Percentiles rank a stretch among this genome's conserved stretches.
Evolutionary conservation across 768 basidiomycete species (phyloP).

Genomic region (Tricholoma bakamatsutake): DNA sequence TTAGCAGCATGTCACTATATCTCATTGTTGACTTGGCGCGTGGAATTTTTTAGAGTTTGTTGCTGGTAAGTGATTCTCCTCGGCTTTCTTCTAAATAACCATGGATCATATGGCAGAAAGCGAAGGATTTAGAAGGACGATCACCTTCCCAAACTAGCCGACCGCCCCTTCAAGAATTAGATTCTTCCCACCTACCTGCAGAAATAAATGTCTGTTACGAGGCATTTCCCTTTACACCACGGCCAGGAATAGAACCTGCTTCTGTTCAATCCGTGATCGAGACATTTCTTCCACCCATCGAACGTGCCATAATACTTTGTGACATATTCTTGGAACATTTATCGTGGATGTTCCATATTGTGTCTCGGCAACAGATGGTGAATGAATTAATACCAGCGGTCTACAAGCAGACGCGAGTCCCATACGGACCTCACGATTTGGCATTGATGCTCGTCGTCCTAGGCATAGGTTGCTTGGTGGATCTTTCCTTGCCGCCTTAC

Average conservation of each 20-base stretch:
- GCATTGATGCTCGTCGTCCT: constrained; percentile 43
- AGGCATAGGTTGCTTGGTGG: constrained; percentile 43
- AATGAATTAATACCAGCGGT: constrained; percentile 40
- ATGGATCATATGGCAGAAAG: constrained; percentile 14
- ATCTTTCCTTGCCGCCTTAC: constrained; percentile 39
- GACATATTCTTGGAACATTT: constrained; percentile 44
- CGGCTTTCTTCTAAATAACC: background rate
- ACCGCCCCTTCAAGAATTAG: constrained; percentile 30
- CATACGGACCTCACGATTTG: constrained; percentile 43
- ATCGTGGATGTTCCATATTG: constrained; percentile 46
- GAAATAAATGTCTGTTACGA: constrained; percentile 37
- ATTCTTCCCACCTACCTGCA: constrained; percentile 38
- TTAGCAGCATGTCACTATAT: background rate
- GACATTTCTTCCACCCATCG: constrained; percentile 37
- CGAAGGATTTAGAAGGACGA: constrained; percentile 18
- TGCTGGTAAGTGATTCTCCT: constrained; percentile 28
- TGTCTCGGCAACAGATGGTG: constrained; percentile 39
- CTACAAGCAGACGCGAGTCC: constrained; percentile 33
- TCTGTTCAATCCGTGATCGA: constrained; percentile 37
- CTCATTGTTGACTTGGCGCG: background rate
- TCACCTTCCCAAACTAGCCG: constrained; percentile 4
- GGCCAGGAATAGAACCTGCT: constrained; percentile 25
- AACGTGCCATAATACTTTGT: constrained; percentile 36
- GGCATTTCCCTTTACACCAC: constrained; percentile 42
- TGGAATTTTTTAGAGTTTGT: constrained; percentile 28